Evolutionary conservation across 1,139 yeast genomes (phyloP), one percentile per base, ranked within the genome.

Genomic region (Saccharomycopsis crataegensis): DNA sequence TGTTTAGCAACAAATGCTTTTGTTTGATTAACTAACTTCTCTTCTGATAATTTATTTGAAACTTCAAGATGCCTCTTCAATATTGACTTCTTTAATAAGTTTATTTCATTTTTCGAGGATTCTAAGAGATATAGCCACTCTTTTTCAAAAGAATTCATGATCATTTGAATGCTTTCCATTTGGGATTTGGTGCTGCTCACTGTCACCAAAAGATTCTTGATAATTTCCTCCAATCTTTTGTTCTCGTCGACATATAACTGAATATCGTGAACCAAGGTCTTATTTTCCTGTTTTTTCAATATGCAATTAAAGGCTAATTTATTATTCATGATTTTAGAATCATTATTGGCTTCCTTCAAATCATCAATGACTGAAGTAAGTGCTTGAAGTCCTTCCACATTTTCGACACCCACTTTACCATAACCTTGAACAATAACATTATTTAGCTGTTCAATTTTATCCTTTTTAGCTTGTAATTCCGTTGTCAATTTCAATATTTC

Each of bases 41-140:
- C 49, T 22, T 45, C 50, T 8, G n/a, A 14, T 43, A 11, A 51
- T 9, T 43, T 41, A 14, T 12, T 45, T 3, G 49, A 50, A 14
- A 54, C 11, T 31, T 52, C 50, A 9, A 54, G 32, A 41, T 54
- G 57, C 33, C 46, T 53, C 37, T 54, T 54, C 28, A 54, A 36
- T 36, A 54, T 32, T 8, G 49, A 48, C 37, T 52, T 52, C 44
- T 54, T 54, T n/a, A 54, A 41, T 16, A 33, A 16, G 8, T 16
- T 17, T n/a, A 52, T 48, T 5, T 54, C 57, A 34, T 33, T 32
- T 28, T 40, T 38, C 9, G 32, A n/a, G 8, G 34, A 11, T n/a
- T 54, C 52, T 14, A 54, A 46, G 8, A 16, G 11, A 9, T 16
- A 16, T 9, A 48, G 17, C 55, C 57, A 52, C 12, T 49, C 46